Evolutionary conservation across 805 yeast species (phyloP), one percentile per base, ranked within the genome.

Genomic region (Isabelozyma gotoi): DNA sequence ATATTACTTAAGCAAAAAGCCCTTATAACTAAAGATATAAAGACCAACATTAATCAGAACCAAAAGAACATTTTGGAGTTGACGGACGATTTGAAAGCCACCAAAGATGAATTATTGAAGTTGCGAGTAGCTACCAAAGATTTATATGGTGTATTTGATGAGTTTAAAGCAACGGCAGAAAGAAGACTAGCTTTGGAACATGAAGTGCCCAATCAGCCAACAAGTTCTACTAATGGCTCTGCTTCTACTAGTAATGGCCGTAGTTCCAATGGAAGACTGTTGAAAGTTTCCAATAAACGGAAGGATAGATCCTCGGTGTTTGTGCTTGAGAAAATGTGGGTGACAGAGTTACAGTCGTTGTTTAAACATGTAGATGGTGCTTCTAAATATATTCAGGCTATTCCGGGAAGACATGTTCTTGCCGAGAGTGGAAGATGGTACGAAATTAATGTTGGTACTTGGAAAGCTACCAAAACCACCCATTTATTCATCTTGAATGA

Each of bases 331-430:
- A 82, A 82, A 53, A 78, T 86, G 71, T 89, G 97, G 96, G 85
- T 82, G 12, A 72, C 73, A 35, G 89, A 86, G 56, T 68, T 90
- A 56, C 79, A 77, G 42, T 75, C 80, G 7, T 65, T 90, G 40
- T 89, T 84, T 62, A 81, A 81, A 52, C 88, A 85, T 49, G 96
- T 91, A 12, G 96, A 91, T 50, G 95, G 96, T n/a, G 90, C 96
- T 1, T 91, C 87, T 53, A 86, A 86, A 55, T 80, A 77, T 46
- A 72, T 90, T 32, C 85, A 89, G 16, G 80, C 87, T 1, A 61
- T 78, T 6, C 88, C 91, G 0, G 94, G 91, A 3, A 76, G 96
- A 39, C 96, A 89, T 61, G 78, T 90, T 2, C 66, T 88, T 15
- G 77, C 82, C 7, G 94, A 90, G 53, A 81, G 89, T 59, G 85